These are phyloP conservation scores for Pythium guiyangense DNA, from an alignment of 352 stramenopile genomes.

Conservation along the genomic window DNA sequence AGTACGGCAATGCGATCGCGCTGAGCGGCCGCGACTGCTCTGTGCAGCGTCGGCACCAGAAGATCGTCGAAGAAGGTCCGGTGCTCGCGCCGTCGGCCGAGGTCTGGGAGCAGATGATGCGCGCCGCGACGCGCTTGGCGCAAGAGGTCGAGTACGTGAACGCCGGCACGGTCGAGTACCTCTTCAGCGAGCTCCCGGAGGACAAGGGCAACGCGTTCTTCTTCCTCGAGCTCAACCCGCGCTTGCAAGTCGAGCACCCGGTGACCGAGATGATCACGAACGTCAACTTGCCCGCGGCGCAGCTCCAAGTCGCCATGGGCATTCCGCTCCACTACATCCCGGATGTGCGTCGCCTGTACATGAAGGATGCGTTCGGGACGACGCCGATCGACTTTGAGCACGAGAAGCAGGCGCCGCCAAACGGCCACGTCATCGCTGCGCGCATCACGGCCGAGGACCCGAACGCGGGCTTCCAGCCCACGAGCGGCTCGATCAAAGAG, in stretches of 20 bases:
- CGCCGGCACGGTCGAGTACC: constrained; percentile 99
- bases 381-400: constrained; percentile 96
- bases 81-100: constrained; percentile 91
- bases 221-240: constrained; percentile 99
- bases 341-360: constrained; percentile 97
- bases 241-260: constrained; percentile 98
- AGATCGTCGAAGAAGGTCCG: constrained; percentile 99
- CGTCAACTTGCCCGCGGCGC: constrained; percentile 95
- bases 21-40: constrained; percentile 99
- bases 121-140: constrained; percentile 94
- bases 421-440: constrained; percentile 97
- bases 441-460: constrained; percentile 99
- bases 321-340: constrained; percentile 98
- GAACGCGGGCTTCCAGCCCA: constrained; percentile 99
- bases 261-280: constrained; percentile 99
- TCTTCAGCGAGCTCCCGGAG: constrained; percentile 94
- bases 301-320: constrained; percentile 99
- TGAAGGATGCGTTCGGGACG: constrained; percentile 90
- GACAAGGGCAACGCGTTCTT: constrained; percentile 95
- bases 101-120: constrained; percentile 98
- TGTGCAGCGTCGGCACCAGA: constrained; percentile 99
- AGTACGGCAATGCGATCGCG: constrained; percentile 98
- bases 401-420: constrained; percentile 68
- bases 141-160: constrained; percentile 99
- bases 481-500: constrained; percentile 96